These are phyloP conservation scores for Camellia oleifera DNA, from an alignment of 179 eudicot species.

Conservation along the genomic window DNA sequence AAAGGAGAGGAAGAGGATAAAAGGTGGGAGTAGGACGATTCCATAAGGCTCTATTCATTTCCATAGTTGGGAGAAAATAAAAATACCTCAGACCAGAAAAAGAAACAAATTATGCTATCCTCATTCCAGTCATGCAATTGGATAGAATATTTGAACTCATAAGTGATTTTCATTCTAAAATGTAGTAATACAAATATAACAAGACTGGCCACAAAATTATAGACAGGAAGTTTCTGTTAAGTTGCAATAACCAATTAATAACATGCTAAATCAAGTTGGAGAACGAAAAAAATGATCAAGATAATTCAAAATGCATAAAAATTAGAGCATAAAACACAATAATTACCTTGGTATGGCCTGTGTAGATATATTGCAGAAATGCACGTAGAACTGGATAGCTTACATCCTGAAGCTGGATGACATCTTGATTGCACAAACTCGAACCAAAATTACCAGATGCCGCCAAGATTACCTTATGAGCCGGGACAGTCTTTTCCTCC, in stretches of 20 bases:
- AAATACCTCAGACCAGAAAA: neutral
- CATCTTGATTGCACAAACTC: constrained; percentile 39
- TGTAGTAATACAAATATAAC: neutral
- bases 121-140: neutral
- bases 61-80: neutral
- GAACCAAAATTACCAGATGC: constrained; percentile 67
- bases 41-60: neutral
- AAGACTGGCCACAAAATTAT: neutral
- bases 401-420: constrained; percentile 56
- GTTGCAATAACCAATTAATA: neutral
- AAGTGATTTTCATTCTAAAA: neutral
- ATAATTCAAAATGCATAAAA: neutral
- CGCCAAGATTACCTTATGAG: constrained; percentile 81
- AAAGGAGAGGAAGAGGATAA: neutral
- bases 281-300: neutral
- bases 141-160: neutral
- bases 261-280: neutral
- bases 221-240: neutral
- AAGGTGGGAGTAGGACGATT: neutral
- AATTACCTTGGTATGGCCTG: constrained; percentile 72
- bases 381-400: constrained; percentile 59
- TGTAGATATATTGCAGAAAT: constrained; percentile 75
- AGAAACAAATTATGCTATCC: neutral
- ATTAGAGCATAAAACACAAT: neutral
- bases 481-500: constrained; percentile 77